Conservation (phyloP, 2,329 filamentous ascomycete species). For the Ceratocystis eucalypticola region DNA sequence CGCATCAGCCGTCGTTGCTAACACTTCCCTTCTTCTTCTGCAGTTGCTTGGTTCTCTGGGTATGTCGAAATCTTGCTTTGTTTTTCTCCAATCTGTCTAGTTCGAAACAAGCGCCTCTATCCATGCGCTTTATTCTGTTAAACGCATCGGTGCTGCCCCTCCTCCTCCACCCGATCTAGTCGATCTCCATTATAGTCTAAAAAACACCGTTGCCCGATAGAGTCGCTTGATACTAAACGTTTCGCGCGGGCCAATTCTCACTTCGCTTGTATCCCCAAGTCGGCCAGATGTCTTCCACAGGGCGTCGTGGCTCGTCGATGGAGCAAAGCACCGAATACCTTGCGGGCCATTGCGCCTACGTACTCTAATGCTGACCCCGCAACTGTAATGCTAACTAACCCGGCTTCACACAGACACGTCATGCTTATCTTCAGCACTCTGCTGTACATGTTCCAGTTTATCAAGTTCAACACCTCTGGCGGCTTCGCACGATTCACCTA, state of each 20-base stretch:
- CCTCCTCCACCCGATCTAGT: constrained; percentile 2
- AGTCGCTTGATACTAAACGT: background rate
- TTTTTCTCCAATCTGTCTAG: background rate
- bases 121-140: background rate
- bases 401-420: constrained; percentile 50
- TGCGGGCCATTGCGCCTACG: background rate
- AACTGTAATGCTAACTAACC: constrained; percentile 2
- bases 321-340: background rate
- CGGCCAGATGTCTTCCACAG: background rate
- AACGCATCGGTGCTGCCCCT: constrained; percentile 1
- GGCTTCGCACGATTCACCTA: constrained; percentile 71
- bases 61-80: constrained; percentile 29
- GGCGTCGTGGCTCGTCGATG: background rate
- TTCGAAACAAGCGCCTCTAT: background rate
- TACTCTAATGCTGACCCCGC: background rate
- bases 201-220: background rate
- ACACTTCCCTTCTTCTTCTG: constrained; percentile 24
- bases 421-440: constrained; percentile 69
- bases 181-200: background rate
- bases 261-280: background rate
- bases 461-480: constrained; percentile 77
- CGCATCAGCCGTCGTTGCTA: constrained; percentile 23
- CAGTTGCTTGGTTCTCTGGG: constrained; percentile 70
- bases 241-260: background rate
- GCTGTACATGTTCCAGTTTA: constrained; percentile 73